Conservation (phyloP, 768 basidiomycete genomes). For the Tylopilus subfusipes region DNA sequence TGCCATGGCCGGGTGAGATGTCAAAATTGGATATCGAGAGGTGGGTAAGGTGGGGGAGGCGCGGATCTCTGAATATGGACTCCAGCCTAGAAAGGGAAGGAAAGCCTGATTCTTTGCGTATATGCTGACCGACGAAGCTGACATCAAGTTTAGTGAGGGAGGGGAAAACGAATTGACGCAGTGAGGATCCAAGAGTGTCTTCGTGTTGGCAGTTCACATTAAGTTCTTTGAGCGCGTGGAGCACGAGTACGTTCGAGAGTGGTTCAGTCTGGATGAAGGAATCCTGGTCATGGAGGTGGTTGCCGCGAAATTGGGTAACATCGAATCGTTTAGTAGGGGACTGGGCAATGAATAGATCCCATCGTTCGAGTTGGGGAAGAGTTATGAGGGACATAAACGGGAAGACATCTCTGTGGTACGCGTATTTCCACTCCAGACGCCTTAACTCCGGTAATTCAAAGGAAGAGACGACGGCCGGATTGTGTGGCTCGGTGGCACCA, state of each 20-base stretch:
- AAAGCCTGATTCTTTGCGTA: slow-evolving; percentile 17
- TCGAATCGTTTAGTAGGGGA: slow-evolving; percentile 28
- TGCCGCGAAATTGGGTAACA: slow-evolving; percentile 27
- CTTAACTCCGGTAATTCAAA: slow-evolving; percentile 39
- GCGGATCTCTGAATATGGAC: slow-evolving; percentile 54
- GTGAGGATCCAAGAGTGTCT: slow-evolving; percentile 36
- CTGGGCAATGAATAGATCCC: slow-evolving; percentile 44
- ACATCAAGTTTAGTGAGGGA: slow-evolving; percentile 44
- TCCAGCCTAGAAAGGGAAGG: slow-evolving; percentile 47
- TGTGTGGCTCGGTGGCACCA: slow-evolving; percentile 4
- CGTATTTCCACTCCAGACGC: slow-evolving; percentile 47
- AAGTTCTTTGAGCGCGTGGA: slow-evolving; percentile 37
- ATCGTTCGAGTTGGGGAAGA: slow-evolving; percentile 39
- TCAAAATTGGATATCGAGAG: slow-evolving; percentile 48
- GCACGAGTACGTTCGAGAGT: slow-evolving; percentile 28
- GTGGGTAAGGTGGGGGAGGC: slow-evolving; percentile 47
- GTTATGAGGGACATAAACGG: slow-evolving; percentile 41
- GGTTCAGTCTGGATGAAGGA: slow-evolving; percentile 29
- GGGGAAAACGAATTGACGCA: slow-evolving; percentile 45
- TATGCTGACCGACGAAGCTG: slow-evolving; percentile 34
- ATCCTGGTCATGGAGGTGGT: slow-evolving; percentile 29
- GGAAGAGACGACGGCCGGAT: slow-evolving; percentile 12
- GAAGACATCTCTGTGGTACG: slow-evolving; percentile 40
- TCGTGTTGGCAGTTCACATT: slow-evolving; percentile 41
- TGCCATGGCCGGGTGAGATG: slow-evolving; percentile 38